These are phyloP conservation scores for Coccinonectria pachysandricola DNA, from an alignment of 2,329 filamentous ascomycete species.

Conservation along the genomic window DNA sequence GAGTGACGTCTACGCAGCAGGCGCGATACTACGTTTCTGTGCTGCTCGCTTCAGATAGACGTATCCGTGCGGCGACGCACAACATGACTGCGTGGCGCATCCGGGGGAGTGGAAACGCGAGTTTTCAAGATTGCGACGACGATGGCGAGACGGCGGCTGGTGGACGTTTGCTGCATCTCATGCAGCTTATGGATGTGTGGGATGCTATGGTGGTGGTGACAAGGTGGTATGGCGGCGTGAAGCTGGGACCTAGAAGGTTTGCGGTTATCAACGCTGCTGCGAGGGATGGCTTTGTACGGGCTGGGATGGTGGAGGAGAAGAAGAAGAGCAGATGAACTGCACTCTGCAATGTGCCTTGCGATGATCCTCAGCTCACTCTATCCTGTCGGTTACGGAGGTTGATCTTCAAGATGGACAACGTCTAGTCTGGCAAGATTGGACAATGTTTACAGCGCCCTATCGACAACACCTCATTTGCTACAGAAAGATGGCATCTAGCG, in stretches of 20 bases:
- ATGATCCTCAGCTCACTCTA: no score
- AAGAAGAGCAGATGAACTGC: conserved; percentile 14
- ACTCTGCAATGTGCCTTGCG: not conserved
- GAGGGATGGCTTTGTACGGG: conserved; percentile 71
- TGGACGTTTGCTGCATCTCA: conserved; percentile 70
- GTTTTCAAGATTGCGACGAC: conserved; percentile 86
- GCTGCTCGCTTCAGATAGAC: conserved; percentile 72
- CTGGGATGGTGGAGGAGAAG: conserved; percentile 53
- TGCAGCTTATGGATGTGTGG: conserved; percentile 94
- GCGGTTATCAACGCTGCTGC: conserved; percentile 81
- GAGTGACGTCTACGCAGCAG: conserved; percentile 58
- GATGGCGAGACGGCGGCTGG: conserved; percentile 93
- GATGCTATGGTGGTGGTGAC: conserved; percentile 87
- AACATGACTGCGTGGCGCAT: conserved; percentile 96
- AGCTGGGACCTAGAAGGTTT: conserved; percentile 82
- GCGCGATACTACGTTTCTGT: conserved; percentile 63
- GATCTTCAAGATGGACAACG: no score
- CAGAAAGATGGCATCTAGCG: no score
- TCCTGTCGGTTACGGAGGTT: no score
- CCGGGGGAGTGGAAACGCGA: conserved; percentile 40
- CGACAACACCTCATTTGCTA: no score
- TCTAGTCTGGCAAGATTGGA: no score
- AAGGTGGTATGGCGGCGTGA: conserved; percentile 88
- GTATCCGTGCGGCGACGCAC: conserved; percentile 77
- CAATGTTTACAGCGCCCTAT: no score